These are phyloP conservation scores for Globisporangium acanthophoron DNA, from an alignment of 352 stramenopile genomes.

Conservation along the genomic window DNA sequence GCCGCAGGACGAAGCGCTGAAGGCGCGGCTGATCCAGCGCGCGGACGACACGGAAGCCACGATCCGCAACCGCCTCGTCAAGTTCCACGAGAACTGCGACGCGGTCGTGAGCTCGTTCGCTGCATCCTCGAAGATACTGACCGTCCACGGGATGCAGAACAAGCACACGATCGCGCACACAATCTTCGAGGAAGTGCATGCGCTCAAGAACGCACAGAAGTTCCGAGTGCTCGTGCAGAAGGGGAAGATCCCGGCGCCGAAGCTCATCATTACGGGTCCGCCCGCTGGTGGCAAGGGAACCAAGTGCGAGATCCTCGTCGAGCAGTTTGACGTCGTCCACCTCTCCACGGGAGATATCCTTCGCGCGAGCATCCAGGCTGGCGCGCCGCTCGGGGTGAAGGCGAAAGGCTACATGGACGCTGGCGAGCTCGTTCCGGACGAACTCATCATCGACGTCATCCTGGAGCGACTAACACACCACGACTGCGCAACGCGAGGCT, in stretches of 20 bases:
- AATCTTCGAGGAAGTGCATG: conserved; percentile 27
- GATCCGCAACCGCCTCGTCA: conserved; percentile 82
- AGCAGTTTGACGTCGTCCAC: conserved; percentile 88
- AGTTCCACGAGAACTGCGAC: conserved; percentile 79
- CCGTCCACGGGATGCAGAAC: conserved; percentile 41
- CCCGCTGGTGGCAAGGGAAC: conserved; percentile 93
- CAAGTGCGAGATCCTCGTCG: conserved; percentile 90
- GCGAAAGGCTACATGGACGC: conserved; percentile 90
- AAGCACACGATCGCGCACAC: conserved; percentile 33
- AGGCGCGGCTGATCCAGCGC: conserved; percentile 78
- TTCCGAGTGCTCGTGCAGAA: conserved; percentile 29
- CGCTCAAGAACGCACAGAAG: conserved; percentile 37
- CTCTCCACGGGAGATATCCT: conserved; percentile 92
- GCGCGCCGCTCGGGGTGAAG: conserved; percentile 50
- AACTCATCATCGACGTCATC: conserved; percentile 88
- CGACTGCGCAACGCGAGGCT: conserved; percentile 84
- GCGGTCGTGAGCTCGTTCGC: conserved; percentile 40
- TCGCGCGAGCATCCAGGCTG: conserved; percentile 75
- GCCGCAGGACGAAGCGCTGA: conserved; percentile 49
- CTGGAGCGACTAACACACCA: conserved; percentile 70
- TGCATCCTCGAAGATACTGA: conserved; percentile 25
- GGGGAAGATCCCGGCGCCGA: conserved; percentile 14
- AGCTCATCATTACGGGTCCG: conserved; percentile 87
- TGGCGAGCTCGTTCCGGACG: conserved; percentile 89
- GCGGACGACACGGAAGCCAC: conserved; percentile 92